phyloP scores from a whole-genome alignment of 1,139 yeast genomes.

The Scheffersomyces quercinus region DNA sequence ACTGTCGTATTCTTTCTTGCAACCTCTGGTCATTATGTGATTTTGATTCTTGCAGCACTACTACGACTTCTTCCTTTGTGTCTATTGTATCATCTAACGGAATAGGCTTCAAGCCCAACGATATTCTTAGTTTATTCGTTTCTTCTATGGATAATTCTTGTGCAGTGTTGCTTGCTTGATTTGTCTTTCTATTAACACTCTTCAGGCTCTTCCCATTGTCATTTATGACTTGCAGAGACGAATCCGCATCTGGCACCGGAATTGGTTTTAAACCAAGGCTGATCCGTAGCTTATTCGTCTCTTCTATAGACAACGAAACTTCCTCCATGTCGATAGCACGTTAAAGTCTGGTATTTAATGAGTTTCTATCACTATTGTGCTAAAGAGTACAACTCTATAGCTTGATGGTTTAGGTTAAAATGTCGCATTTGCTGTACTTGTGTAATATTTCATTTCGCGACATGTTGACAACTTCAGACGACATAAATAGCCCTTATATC shows the following conservation, averaged over 20 bases:
- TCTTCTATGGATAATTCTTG: constrained; percentile 46
- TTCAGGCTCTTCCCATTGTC: too few relatives aligned
- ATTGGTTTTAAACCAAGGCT: constrained; percentile 33
- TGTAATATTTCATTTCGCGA: too few relatives aligned
- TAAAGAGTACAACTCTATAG: too few relatives aligned
- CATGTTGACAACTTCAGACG: too few relatives aligned
- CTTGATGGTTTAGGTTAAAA: too few relatives aligned
- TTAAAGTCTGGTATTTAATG: too few relatives aligned
- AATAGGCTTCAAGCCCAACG: constrained; percentile 52
- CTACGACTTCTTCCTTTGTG: neutral
- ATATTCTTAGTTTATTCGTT: constrained; percentile 50
- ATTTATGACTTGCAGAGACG: neutral
- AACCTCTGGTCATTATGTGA: constrained; percentile 13
- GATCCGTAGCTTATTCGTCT: constrained; percentile 38
- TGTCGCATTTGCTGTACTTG: too few relatives aligned
- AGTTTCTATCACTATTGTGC: too few relatives aligned
- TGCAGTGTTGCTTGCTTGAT: neutral
- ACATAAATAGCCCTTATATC: too few relatives aligned
- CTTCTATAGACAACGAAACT: constrained; percentile 35
- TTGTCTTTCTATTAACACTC: neutral
- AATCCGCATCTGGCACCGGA: constrained; percentile 12
- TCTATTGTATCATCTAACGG: constrained; percentile 13
- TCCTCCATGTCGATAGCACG: constrained; percentile 15
- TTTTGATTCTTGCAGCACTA: constrained; percentile 11
- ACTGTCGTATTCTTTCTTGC: constrained; percentile 5